phyloP scores from a whole-genome alignment of 2,329 filamentous ascomycete genomes.

The Cercospora nicotianae region DNA sequence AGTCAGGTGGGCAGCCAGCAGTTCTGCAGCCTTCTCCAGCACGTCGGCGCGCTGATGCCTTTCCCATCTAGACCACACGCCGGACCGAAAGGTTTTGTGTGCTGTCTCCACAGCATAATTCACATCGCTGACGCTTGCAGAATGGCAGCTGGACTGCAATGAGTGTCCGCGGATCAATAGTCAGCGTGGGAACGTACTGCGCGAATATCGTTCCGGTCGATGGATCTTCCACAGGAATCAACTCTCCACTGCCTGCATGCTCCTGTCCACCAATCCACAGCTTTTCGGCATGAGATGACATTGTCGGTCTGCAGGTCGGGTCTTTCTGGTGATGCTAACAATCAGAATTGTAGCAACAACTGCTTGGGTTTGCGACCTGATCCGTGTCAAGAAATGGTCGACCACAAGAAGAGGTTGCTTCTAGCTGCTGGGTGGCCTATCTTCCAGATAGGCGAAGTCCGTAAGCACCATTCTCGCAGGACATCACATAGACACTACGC shows the following conservation, averaged over 20 bases:
- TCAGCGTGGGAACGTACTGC: constrained; percentile 38
- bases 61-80: constrained; percentile 58
- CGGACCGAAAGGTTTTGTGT: constrained; percentile 64
- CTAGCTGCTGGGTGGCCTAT: not conserved
- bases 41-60: constrained; percentile 61
- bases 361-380: not conserved
- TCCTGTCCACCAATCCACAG: constrained; percentile 18
- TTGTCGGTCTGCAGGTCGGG: not conserved
- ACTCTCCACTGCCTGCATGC: constrained; percentile 3
- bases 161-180: not conserved
- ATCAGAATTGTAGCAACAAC: not conserved
- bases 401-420: not conserved
- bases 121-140: constrained; percentile 66
- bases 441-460: not conserved
- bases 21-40: constrained; percentile 59
- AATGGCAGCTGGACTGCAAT: constrained; percentile 52
- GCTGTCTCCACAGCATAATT: constrained; percentile 69
- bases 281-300: constrained; percentile 1
- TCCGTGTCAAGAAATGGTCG: not conserved
- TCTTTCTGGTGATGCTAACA: not conserved
- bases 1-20: constrained; percentile 56
- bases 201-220: constrained; percentile 56
- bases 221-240: constrained; percentile 55
- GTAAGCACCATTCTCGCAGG: not conserved
- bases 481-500: not conserved